Base-by-base conservation (phyloP, 352 stramenopile species). In the Poterioochromonas sp. region DNA sequence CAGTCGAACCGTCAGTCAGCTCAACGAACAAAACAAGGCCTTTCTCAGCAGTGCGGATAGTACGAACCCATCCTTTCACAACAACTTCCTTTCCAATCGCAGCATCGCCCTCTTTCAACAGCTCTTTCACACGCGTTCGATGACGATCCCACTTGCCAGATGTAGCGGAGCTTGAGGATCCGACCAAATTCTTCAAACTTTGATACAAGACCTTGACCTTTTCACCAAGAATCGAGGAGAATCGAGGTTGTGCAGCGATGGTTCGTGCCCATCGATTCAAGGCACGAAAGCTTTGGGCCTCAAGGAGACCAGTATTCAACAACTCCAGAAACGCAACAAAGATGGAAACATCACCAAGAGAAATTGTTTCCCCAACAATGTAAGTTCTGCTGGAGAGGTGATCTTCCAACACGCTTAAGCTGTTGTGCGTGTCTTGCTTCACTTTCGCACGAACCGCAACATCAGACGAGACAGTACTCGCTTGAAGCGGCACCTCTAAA, bases 21-120 rank as follows among this genome's bases (percentile, higher is more conserved):
- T 96, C 92, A 43, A 98, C 83, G 82, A 98, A 98, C 58, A 92
- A 85, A 60, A 97, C 89, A 51, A 91, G 86, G 43, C 89, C 90
- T 54, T 93, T 93, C 65, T 88, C 89, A 15, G 89, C 91, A 73
- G 93, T 88, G 12, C 92, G 89, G 43, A 93, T 82, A 40, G 92
- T 97, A 81, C 94, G 91, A 54, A 90, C 87, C 94, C 94, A 98
- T 39, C 93, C 94, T 80, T 93, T 93, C 77, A 98, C 89, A 18
- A 87, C 93, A 41, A 97, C 87, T 35, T 84, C 90, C 83, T 95
- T 81, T 47, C 90, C 89, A 51, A 95, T 84, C 44, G 90, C 81
- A 69, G 83, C 74, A 34, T 90, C 73, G 0, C 89, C 88, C 62
- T 77, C 83, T 43, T 80, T 73, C 5, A 93, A 83, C 29, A 93